phyloP scores from a whole-genome alignment of 2,329 filamentous ascomycete species.

The Trichoderma cornu-damae region DNA sequence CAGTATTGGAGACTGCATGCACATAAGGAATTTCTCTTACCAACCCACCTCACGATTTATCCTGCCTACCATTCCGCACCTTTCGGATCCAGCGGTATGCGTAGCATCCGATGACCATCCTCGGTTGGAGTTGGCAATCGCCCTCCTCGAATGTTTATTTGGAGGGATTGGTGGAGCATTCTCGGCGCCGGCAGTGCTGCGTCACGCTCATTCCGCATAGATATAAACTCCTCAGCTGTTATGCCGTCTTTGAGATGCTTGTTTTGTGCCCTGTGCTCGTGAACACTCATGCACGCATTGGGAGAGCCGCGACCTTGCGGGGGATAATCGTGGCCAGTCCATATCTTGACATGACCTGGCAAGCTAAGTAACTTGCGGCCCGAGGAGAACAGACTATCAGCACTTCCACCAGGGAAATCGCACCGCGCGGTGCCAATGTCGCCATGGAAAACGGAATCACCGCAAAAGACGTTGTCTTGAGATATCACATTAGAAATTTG shows the following conservation, averaged over 20 bases:
- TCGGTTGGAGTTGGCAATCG: slow-evolving; percentile 34
- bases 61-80: slow-evolving; percentile 1
- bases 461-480: slow-evolving; percentile 44
- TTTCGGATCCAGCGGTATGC: slow-evolving; percentile 33
- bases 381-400: slow-evolving; percentile 41
- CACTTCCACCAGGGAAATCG: slow-evolving; percentile 51
- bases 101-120: slow-evolving; percentile 32
- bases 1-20: not conserved
- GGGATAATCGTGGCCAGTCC: slow-evolving; percentile 51
- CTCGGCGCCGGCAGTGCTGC: slow-evolving; percentile 39
- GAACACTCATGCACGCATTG: slow-evolving; percentile 40
- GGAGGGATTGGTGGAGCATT: slow-evolving; percentile 47
- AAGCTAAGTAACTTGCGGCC: slow-evolving; percentile 39
- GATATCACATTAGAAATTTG: not conserved
- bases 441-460: slow-evolving; percentile 49
- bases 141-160: slow-evolving; percentile 50
- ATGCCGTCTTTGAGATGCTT: slow-evolving; percentile 44
- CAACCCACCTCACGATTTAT: too few species aligned
- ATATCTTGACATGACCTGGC: slow-evolving; percentile 43
- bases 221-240: slow-evolving; percentile 41
- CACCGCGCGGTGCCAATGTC: slow-evolving; percentile 50
- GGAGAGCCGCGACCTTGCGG: slow-evolving; percentile 35
- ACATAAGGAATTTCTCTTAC: not conserved
- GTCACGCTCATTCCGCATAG: slow-evolving; percentile 41
- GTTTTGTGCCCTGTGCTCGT: slow-evolving; percentile 42